Evolutionary conservation across 176 grass and related monocot genomes (phyloP).

Genomic region (Areca catechu): DNA sequence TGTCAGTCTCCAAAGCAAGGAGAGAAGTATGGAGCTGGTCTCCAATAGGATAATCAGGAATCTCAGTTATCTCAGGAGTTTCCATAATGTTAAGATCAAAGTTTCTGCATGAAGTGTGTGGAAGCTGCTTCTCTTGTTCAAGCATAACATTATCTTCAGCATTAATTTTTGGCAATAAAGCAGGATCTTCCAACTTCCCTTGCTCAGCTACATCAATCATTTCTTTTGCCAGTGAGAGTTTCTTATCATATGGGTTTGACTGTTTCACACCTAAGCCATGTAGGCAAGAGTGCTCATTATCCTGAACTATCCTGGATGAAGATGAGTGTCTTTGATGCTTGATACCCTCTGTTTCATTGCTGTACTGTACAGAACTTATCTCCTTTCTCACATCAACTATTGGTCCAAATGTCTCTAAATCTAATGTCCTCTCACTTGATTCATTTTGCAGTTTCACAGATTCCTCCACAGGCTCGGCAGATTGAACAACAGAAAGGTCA

Average conservation of each 20-base stretch:
- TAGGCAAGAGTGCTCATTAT: neutral
- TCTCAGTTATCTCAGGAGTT: conserved; percentile 26
- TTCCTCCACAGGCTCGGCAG: conserved; percentile 18
- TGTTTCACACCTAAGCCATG: neutral
- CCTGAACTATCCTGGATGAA: neutral
- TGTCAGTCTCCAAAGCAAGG: conserved; percentile 16
- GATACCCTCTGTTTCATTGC: conserved; percentile 2
- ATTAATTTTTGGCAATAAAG: conserved; percentile 9
- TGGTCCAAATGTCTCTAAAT: conserved; percentile 4
- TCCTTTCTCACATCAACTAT: neutral
- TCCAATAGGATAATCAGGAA: conserved; percentile 7
- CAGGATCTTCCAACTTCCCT: neutral
- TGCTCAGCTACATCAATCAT: neutral
- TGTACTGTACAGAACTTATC: conserved; percentile 3
- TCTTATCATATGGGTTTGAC: neutral
- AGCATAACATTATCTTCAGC: conserved; percentile 13
- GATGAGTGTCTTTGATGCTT: neutral
- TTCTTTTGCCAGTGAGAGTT: too few species aligned
- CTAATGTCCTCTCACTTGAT: neutral
- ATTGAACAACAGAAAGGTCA: conserved; percentile 21
- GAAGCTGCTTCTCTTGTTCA: conserved; percentile 31
- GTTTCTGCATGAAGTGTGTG: conserved; percentile 27
- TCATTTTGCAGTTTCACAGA: conserved; percentile 7
- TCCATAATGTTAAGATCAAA: conserved; percentile 36
- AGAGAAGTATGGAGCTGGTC: conserved; percentile 17